A percentile compares a stretch with the other conserved stretches of the same genome.
Conservation (phyloP, 2,329 filamentous ascomycete genomes). For the Mycosphaerella sp. region DNA sequence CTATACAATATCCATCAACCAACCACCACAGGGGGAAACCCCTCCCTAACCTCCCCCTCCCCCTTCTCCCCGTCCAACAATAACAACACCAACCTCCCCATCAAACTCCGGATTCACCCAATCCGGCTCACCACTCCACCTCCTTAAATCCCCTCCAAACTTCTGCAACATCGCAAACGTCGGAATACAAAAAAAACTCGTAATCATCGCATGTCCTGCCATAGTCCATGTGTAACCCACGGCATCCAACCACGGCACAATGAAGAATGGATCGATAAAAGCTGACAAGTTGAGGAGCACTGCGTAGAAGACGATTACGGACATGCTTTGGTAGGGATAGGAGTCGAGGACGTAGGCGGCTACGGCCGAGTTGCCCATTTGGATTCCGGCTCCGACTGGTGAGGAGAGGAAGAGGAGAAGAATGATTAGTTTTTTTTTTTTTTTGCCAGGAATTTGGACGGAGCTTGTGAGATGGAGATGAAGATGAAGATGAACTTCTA, state of each 20-base stretch:
- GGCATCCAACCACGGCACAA: constrained; percentile 15
- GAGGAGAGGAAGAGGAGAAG: too few species aligned
- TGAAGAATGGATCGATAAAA: constrained; percentile 20
- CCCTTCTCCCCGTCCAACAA: too few species aligned
- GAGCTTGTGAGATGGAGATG: too few species aligned
- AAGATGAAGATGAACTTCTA: too few species aligned
- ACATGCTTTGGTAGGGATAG: constrained; percentile 20
- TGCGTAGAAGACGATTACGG: constrained; percentile 18
- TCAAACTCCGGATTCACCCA: constrained; percentile 21
- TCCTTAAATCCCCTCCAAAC: constrained; percentile 12
- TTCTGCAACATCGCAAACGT: constrained; percentile 14
- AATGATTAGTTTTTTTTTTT: constrained; percentile 3
- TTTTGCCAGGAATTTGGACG: too few species aligned
- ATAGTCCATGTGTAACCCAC: constrained; percentile 19
- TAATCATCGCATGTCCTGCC: constrained; percentile 18
- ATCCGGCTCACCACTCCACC: constrained; percentile 9
- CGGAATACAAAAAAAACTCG: constrained; percentile 16
- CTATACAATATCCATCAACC: too few species aligned
- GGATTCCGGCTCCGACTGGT: constrained; percentile 17
- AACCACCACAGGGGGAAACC: too few species aligned
- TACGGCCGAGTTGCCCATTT: constrained; percentile 20
- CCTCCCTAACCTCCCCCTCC: too few species aligned
- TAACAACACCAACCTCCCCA: background rate
- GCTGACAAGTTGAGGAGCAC: constrained; percentile 18
- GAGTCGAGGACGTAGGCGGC: constrained; percentile 17